phyloP scores from a whole-genome alignment of 805 yeast species.

The Barnettozyma pratensis region DNA sequence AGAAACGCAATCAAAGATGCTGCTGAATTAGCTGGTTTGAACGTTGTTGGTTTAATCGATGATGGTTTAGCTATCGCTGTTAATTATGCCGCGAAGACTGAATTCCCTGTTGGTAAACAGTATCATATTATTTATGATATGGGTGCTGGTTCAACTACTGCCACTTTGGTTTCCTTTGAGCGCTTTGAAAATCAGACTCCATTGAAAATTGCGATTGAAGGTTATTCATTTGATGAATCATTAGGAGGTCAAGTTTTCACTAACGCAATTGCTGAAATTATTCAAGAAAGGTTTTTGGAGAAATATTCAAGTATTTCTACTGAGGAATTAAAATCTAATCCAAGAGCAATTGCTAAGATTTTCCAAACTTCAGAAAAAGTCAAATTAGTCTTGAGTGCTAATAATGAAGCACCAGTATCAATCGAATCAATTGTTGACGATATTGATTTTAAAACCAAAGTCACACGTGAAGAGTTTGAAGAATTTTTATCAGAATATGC shows the following conservation, averaged over 20 bases:
- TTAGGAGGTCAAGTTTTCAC: conserved; percentile 81
- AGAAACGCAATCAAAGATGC: conserved; percentile 71
- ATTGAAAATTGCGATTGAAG: conserved; percentile 55
- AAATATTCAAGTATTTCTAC: conserved; percentile 34
- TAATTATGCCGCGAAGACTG: conserved; percentile 63
- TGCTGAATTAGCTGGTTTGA: conserved; percentile 61
- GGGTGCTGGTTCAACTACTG: conserved; percentile 90
- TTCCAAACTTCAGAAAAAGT: conserved; percentile 86
- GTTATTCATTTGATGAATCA: conserved; percentile 59
- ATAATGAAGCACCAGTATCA: conserved; percentile 68
- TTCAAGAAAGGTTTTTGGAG: conserved; percentile 54
- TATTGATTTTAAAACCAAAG: conserved; percentile 58
- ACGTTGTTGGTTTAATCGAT: conserved; percentile 65
- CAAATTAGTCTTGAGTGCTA: conserved; percentile 82
- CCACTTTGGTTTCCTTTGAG: conserved; percentile 69
- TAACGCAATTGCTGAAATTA: conserved; percentile 50
- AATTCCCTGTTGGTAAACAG: conserved; percentile 40
- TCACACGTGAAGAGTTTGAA: conserved; percentile 85
- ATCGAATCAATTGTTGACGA: conserved; percentile 74
- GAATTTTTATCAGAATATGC: conserved; percentile 38
- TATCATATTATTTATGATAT: conserved; percentile 77
- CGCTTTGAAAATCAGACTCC: conserved; percentile 39
- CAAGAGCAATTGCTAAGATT: conserved; percentile 60
- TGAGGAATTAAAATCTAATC: conserved; percentile 37
- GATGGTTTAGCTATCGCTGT: conserved; percentile 92